phyloP scores from a whole-genome alignment of 164 flowering plant species.

The Chimonanthus salicifolius region DNA sequence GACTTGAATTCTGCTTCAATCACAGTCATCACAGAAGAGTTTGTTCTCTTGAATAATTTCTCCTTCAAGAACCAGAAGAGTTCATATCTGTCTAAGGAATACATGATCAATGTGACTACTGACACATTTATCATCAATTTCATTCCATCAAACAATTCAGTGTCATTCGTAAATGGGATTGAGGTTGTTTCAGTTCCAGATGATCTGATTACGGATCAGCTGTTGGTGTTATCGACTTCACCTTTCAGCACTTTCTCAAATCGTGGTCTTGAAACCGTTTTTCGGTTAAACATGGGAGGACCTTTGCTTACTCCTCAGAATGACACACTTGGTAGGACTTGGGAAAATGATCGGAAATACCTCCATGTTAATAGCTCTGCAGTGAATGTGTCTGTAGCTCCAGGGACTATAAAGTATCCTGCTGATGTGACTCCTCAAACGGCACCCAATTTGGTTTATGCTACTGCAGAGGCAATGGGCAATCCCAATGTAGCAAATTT shows the following conservation, averaged over 20 bases:
- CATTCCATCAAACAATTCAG: slow-evolving; percentile 60
- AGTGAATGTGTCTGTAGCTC: slow-evolving; percentile 13
- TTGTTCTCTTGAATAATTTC: slow-evolving; percentile 25
- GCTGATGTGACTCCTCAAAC: slow-evolving; percentile 39
- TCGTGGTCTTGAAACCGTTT: slow-evolving; percentile 65
- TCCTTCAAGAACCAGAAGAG: slow-evolving; percentile 17
- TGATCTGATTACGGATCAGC: slow-evolving; percentile 52
- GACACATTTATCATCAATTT: slow-evolving; percentile 43
- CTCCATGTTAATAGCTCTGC: slow-evolving; percentile 27
- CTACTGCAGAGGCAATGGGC: slow-evolving; percentile 70
- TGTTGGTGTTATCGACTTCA: slow-evolving; percentile 34
- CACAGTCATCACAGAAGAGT: slow-evolving; percentile 23
- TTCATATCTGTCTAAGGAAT: slow-evolving; percentile 65
- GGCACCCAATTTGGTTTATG: slow-evolving; percentile 82
- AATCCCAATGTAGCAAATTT: slow-evolving; percentile 42
- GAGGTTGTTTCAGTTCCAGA: slow-evolving; percentile 81
- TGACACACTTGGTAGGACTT: slow-evolving; percentile 52
- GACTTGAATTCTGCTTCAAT: slow-evolving; percentile 16
- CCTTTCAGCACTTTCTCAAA: slow-evolving; percentile 48
- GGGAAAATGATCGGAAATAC: slow-evolving; percentile 27
- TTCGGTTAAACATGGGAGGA: slow-evolving; percentile 83
- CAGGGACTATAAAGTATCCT: slow-evolving; percentile 32
- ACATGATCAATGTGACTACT: slow-evolving; percentile 55
- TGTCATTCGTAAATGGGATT: slow-evolving; percentile 73
- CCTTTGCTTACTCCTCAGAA: slow-evolving; percentile 64